Base-by-base conservation (phyloP, 306 rosid genomes). In the Rubus parviflorus region DNA sequence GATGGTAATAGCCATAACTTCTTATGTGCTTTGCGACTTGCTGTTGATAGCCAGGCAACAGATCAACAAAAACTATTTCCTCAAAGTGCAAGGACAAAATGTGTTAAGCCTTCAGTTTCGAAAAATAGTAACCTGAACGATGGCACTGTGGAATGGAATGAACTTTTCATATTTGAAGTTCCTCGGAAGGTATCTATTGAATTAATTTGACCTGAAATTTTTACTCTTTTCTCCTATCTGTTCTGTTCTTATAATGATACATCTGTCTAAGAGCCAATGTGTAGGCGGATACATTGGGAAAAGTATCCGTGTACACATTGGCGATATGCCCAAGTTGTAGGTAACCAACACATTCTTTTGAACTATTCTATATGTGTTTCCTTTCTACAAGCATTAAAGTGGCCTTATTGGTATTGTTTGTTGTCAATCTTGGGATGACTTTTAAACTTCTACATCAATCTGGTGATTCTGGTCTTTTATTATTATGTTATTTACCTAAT, bases 41-140 rank as follows among this genome's bases (percentile, higher is more conserved):
- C 91, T 49, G 82, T 95, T 71, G 97, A 92, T 49, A 83, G 82
- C 78, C 97, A 95, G 76, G 90, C 88, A n/a, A 80, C 91, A 52
- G 99, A 93, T 60, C 99, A 92, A 73, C 97, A 92, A 83, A 92
- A 87, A 83, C 96, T 95, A 78, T 95, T 95, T 86, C 99, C 99
- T 73, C 99, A 95, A 86, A 95, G 97, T 78, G 97, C 97, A 63
- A 92, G 99, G 87, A 95, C 99, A 41, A 92, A 91, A 86, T 92
- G 99, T 81, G 97, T 91, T 47, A 92, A 91, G 77, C 97, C 99
- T 76, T 58, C 79, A 37, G 75, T 89, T 81, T 86, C 87, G 9
- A 81, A 82, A 81, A 51, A 54, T 74, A 54, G 82, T 75, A 68
- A 80, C 67, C 35, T 60, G 66, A 84, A 73, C 76, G 90, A 86